Evolutionary conservation across 1,284 basidiomycete genomes (phyloP).

Genomic region (Tilletia caries): DNA sequence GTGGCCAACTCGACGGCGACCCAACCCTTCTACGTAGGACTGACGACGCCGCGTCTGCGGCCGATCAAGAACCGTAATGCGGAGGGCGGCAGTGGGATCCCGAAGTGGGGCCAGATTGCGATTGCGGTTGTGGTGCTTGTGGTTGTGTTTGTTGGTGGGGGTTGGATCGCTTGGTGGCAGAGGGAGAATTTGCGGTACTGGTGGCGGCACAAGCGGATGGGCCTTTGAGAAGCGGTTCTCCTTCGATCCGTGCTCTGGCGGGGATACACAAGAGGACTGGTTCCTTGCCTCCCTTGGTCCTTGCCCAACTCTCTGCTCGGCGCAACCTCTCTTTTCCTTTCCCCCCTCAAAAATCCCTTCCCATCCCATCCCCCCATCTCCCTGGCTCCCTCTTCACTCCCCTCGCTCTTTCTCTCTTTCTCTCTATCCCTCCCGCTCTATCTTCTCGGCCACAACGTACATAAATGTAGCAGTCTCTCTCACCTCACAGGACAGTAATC

Average conservation of each 20-base stretch:
- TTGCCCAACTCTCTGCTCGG: background rate
- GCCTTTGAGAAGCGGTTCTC: too few species aligned
- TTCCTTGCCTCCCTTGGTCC: background rate
- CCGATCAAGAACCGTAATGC: conserved; percentile 71
- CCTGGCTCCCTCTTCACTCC: background rate
- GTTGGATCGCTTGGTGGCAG: background rate
- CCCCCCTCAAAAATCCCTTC: background rate
- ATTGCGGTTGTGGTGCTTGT: conserved; percentile 68
- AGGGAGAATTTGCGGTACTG: background rate
- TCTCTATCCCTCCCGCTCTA: too few species aligned
- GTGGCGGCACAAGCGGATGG: conserved; percentile 1
- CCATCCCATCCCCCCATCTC: background rate
- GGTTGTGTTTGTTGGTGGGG: conserved; percentile 59
- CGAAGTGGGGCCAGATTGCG: conserved; percentile 60
- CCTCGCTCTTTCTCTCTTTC: background rate
- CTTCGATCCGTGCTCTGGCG: too few species aligned
- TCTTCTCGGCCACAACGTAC: too few species aligned
- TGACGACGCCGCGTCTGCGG: conserved; percentile 63
- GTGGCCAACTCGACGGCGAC: conserved; percentile 62
- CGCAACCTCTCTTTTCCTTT: too few species aligned
- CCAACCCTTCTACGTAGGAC: conserved; percentile 75
- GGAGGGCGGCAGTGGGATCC: conserved; percentile 30
- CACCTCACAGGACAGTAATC: too few species aligned
- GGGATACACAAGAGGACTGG: background rate
- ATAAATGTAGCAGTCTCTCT: too few species aligned